A percentile compares a stretch with the other conserved stretches of the same genome.
These are phyloP conservation scores for Neoboletus subvelutipes DNA, from an alignment of 768 basidiomycete species.

Conservation along the genomic window DNA sequence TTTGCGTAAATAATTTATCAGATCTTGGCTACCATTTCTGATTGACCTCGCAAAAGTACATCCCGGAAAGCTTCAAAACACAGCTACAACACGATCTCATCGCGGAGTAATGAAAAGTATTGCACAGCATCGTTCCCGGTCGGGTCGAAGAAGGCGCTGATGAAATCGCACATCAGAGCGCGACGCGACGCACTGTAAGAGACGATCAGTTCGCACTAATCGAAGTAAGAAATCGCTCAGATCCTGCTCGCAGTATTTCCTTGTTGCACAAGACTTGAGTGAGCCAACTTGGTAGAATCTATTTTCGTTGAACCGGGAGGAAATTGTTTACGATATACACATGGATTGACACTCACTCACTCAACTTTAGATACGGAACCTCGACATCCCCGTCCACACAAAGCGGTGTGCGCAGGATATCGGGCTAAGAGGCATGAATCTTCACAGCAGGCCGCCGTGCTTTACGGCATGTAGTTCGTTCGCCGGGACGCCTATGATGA, in stretches of 20 bases:
- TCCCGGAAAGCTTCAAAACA: background rate
- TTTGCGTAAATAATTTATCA: background rate
- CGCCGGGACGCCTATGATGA: background rate
- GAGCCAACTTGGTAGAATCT: background rate
- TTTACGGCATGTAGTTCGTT: background rate
- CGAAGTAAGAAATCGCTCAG: background rate
- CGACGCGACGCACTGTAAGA: background rate
- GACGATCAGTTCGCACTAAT: background rate
- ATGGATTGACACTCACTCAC: background rate
- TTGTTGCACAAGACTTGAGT: background rate
- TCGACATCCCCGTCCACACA: background rate
- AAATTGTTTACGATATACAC: background rate
- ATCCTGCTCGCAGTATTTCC: background rate
- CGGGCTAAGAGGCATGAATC: background rate
- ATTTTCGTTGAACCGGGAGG: background rate
- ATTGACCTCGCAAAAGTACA: background rate
- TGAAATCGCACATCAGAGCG: background rate
- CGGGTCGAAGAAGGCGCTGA: background rate
- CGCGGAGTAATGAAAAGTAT: background rate
- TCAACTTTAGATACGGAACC: background rate
- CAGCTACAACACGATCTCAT: background rate
- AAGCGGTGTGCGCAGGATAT: too few relatives aligned
- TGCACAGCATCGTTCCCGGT: background rate
- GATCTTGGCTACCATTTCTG: too few relatives aligned
- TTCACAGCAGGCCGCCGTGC: background rate